Base-by-base conservation (phyloP, 2,329 filamentous ascomycete genomes). In the Cylindrodendrum hubeiense region DNA sequence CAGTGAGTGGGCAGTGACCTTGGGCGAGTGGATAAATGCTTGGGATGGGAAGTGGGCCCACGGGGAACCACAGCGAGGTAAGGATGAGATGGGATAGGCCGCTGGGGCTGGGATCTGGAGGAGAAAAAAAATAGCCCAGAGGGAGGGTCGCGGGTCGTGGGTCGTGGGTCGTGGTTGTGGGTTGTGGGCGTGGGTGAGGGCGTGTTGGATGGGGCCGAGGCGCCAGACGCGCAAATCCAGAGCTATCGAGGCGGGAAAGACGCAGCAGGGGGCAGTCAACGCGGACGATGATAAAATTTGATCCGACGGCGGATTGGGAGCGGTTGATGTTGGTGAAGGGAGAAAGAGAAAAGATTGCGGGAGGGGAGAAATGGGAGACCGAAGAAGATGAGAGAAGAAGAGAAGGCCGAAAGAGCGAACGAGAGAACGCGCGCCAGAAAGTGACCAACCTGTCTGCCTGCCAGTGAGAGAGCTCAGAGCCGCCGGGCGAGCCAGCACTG, bases 51-150 rank as follows among this genome's bases (percentile, higher is more conserved):
- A 73, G 73, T 75, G 73, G 73, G 71, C 73, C 73, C 71, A 68
- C 63, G 64, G 67, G 65, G 73, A 74, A 74, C 73, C 73, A 73
- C 71, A 72, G 65, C 67, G 63, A 72, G 70, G 63, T 67, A 68
- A 71, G 46, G 55, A 52, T 46, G 51, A 46, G 52, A 61, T 57
- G 61, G 57, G 65, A 63, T 58, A 60, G 60, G 59, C 39, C 50
- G 70, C 65, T 69, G 69, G 72, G 67, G 73, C 73, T 75, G 69
- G 73, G 73, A 72, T 74, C 66, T 71, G 68, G 70, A 70, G 60
- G 47, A 71, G 61, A 39, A 58, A 68, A 73, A 71, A 73, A 74
- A 60, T 64, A 68, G 64, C 50, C 59, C 63, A 67, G 58, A 73
- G 67, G 70, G 70, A 63, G 70, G 70, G 66, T 71, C 68, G 68